Percentiles rank a stretch among this genome's conserved stretches.
phyloP scores from a whole-genome alignment of 164 flowering plant genomes.

The Magnolia officinalis region DNA sequence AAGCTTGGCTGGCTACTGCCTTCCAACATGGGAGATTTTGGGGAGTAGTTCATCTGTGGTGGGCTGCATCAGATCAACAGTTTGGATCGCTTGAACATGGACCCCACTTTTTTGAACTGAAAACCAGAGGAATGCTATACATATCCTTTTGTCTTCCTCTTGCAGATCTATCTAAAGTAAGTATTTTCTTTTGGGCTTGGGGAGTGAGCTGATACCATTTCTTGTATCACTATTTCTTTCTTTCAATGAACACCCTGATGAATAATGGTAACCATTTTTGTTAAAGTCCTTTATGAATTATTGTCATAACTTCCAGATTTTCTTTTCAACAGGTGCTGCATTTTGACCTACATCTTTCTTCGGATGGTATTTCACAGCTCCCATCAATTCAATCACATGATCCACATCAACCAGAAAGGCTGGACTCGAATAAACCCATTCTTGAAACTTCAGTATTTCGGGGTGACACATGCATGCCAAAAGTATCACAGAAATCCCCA shows the following conservation, averaged over 20 bases:
- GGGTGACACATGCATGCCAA: constrained; percentile 14
- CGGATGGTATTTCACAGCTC: constrained; percentile 30
- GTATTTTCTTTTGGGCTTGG: background rate
- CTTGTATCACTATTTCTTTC: background rate
- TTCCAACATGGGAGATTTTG: background rate
- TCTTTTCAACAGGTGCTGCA: constrained; percentile 37
- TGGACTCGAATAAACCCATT: constrained; percentile 10
- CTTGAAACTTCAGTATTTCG: constrained; percentile 16
- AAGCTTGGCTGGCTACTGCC: too few relatives aligned
- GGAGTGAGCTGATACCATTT: background rate
- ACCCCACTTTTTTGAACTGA: too few relatives aligned
- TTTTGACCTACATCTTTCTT: constrained; percentile 56
- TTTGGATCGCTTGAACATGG: background rate
- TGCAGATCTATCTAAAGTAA: background rate
- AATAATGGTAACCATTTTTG: background rate
- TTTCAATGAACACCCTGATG: background rate
- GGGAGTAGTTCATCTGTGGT: background rate
- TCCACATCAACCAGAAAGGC: constrained; percentile 17
- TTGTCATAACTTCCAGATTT: background rate
- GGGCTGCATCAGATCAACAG: background rate
- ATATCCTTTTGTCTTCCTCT: background rate
- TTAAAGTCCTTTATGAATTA: background rate
- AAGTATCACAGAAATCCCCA: constrained; percentile 3
- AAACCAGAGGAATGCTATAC: background rate
- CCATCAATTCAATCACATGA: constrained; percentile 15